Conservation (phyloP, 805 yeast genomes). For the Candida fluviatilis region DNA sequence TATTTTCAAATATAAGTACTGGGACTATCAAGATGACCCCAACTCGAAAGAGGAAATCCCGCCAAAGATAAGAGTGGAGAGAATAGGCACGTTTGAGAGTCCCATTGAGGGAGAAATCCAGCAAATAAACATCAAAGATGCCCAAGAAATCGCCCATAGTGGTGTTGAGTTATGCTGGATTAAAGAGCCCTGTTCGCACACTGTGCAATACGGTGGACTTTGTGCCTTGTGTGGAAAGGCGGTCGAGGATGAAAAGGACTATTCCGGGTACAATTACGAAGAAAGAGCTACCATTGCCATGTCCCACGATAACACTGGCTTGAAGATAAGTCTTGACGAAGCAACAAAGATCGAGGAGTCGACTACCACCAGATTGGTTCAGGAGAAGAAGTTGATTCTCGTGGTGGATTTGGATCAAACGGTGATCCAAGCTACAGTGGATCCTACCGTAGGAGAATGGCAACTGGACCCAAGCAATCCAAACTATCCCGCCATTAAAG, state of each 20-base stretch:
- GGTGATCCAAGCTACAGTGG: conserved; percentile 95
- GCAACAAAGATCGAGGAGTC: conserved; percentile 78
- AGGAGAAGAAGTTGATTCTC: conserved; percentile 68
- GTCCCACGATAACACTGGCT: conserved; percentile 83
- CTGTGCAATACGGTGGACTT: conserved; percentile 90
- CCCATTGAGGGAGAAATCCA: conserved; percentile 74
- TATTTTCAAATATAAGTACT: conserved; percentile 59
- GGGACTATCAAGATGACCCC: conserved; percentile 60
- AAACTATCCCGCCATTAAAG: conserved; percentile 77
- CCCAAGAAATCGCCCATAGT: conserved; percentile 56
- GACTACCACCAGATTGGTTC: conserved; percentile 56
- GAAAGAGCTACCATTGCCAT: conserved; percentile 82
- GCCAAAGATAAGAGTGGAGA: conserved; percentile 54
- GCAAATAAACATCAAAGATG: conserved; percentile 45
- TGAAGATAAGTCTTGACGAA: conserved; percentile 80
- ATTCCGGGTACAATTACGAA: conserved; percentile 60
- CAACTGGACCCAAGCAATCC: conserved; percentile 81
- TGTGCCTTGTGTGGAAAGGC: conserved; percentile 91
- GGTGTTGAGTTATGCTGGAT: conserved; percentile 49
- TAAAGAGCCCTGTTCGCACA: conserved; percentile 83
- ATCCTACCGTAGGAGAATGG: conserved; percentile 97
- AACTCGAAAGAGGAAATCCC: conserved; percentile 38
- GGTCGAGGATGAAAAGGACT: conserved; percentile 66
- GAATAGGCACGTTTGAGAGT: conserved; percentile 73
- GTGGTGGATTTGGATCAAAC: conserved; percentile 98